Percentiles rank a stretch among this genome's conserved stretches.
Conservation (phyloP, 371 early-diverging fungal species). For the Blakeslea trispora region DNA sequence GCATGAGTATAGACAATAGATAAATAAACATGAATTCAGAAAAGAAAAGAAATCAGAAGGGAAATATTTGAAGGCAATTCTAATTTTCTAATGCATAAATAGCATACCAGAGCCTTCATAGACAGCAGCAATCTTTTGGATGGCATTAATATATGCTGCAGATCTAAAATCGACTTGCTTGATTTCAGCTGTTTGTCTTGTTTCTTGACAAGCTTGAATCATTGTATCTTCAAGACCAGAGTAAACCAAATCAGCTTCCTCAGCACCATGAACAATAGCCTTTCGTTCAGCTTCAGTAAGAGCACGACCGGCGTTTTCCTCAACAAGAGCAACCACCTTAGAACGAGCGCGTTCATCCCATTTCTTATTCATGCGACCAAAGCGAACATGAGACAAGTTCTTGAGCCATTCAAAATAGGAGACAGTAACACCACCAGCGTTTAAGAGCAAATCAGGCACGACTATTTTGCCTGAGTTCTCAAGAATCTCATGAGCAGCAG, state of each 20-base stretch:
- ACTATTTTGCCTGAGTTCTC: conserved; percentile 69
- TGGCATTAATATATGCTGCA: conserved; percentile 84
- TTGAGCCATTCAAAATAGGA: conserved; percentile 88
- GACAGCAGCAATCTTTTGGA: conserved; percentile 85
- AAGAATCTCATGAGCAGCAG: conserved; percentile 75
- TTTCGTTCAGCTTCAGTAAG: conserved; percentile 74
- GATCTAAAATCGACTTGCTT: conserved; percentile 82
- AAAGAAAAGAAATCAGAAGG: background rate
- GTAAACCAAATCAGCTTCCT: conserved; percentile 90
- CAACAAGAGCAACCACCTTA: conserved; percentile 77
- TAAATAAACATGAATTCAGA: background rate
- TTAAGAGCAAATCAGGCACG: conserved; percentile 81
- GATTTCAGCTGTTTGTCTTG: conserved; percentile 55
- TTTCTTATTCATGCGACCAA: conserved; percentile 90
- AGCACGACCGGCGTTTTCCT: conserved; percentile 71
- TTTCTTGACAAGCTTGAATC: conserved; percentile 74
- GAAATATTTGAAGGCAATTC: background rate
- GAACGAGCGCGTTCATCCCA: conserved; percentile 87
- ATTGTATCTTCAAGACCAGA: conserved; percentile 91
- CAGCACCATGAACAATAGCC: conserved; percentile 84
- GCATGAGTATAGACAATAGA: too few relatives aligned
- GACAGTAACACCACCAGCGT: conserved; percentile 89
- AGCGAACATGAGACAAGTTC: conserved; percentile 86
- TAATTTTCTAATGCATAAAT: conserved; percentile 57
- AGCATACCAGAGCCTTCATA: conserved; percentile 80